Evolutionary conservation across 2,329 filamentous ascomycete species (phyloP).

Genomic region (Zasmidium cellare): DNA sequence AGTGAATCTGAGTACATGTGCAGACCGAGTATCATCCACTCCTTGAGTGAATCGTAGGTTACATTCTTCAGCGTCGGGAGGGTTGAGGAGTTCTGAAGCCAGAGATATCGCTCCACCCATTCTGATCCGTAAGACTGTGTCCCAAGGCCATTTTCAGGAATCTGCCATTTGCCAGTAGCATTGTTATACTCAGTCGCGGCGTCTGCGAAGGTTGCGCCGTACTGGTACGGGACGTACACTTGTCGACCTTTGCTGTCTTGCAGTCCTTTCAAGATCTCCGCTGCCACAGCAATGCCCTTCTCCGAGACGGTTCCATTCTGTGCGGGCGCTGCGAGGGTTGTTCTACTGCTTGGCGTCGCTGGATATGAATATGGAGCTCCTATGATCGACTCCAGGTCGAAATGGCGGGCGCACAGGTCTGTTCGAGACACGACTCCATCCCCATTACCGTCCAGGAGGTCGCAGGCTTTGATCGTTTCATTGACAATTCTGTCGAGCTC

Average conservation of each 20-base stretch:
- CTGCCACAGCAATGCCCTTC: constrained; percentile 35
- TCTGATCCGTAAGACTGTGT: constrained; percentile 28
- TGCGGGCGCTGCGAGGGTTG: constrained; percentile 32
- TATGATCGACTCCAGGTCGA: constrained; percentile 48
- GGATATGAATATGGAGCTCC: constrained; percentile 50
- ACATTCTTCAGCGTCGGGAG: constrained; percentile 44
- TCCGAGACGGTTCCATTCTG: constrained; percentile 37
- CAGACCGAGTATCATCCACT: constrained; percentile 55
- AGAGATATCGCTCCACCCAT: constrained; percentile 45
- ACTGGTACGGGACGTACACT: constrained; percentile 43
- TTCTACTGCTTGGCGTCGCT: constrained; percentile 29
- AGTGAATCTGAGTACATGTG: constrained; percentile 52
- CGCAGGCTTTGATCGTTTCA: constrained; percentile 56
- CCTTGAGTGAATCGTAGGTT: constrained; percentile 58
- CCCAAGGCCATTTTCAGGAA: constrained; percentile 36
- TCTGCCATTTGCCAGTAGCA: constrained; percentile 33
- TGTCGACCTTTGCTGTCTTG: constrained; percentile 41
- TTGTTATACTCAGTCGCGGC: constrained; percentile 38
- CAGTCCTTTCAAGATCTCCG: constrained; percentile 41
- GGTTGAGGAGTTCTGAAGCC: constrained; percentile 36
- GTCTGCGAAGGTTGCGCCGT: constrained; percentile 34
- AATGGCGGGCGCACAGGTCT: constrained; percentile 49
- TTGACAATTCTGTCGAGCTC: constrained; percentile 56
- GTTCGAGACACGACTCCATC: constrained; percentile 56
- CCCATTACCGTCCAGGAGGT: constrained; percentile 55